phyloP scores from a whole-genome alignment of 83 land plant species.

The Picea abies region DNA sequence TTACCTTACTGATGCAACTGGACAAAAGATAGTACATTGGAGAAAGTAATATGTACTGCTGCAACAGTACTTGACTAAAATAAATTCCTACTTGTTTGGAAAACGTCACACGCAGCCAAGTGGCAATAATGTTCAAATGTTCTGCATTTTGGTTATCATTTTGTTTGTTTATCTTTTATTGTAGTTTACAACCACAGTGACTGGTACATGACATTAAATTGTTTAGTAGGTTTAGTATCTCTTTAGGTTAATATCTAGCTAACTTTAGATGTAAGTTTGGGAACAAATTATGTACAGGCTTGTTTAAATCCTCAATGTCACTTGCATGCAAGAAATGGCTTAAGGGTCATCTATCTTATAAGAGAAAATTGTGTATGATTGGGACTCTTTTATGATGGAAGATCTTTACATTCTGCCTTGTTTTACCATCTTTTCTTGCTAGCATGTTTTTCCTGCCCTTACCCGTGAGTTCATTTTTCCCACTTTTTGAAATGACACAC shows the following conservation, averaged over 20 bases:
- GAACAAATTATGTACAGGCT: no score
- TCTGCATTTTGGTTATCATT: no score
- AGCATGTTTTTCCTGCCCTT: not conserved
- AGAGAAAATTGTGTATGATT: no score
- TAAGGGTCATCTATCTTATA: no score
- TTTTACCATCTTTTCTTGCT: not conserved
- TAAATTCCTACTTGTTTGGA: not conserved
- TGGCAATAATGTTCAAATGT: not conserved
- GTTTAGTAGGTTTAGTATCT: no score
- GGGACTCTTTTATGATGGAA: not conserved
- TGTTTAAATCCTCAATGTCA: not conserved
- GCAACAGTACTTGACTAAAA: not conserved
- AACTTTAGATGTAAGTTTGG: no score
- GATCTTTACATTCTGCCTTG: no score
- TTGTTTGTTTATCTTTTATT: no score
- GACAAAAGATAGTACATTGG: not conserved
- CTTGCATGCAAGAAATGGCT: not conserved
- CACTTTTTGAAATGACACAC: not conserved
- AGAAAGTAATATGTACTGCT: not conserved
- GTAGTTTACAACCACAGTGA: no score
- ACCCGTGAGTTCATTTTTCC: not conserved
- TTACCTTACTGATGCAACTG: not conserved
- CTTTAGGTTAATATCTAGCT: no score
- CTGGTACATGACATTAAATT: no score
- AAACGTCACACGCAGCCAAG: not conserved